Evolutionary conservation across 805 yeast species (phyloP).

Genomic region (Saturnispora ahearnii): DNA sequence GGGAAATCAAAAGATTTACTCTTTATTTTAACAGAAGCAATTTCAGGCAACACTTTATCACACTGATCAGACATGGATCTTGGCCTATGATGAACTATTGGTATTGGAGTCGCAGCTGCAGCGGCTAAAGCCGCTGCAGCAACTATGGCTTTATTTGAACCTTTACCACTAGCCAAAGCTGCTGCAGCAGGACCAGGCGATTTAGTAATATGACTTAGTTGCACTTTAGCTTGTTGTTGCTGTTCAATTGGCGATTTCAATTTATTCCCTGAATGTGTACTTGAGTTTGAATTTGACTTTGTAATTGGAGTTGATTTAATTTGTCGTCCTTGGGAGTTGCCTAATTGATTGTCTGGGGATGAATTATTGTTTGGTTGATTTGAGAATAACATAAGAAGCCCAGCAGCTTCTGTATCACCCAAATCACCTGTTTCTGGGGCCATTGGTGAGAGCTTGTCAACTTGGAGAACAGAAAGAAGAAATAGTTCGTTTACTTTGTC

Average conservation of each 20-base stretch:
- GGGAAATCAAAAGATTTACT: neutral
- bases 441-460: neutral
- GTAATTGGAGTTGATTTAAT: neutral
- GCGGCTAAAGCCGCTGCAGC: constrained; percentile 83
- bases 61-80: neutral
- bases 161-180: constrained; percentile 25
- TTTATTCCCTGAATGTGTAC: neutral
- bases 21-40: neutral
- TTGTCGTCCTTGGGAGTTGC: neutral
- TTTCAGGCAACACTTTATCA: constrained; percentile 1
- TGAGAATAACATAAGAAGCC: constrained; percentile 31
- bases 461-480: neutral
- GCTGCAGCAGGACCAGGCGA: constrained; percentile 34
- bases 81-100: constrained; percentile 25
- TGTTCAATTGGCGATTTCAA: neutral
- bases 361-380: constrained; percentile 20
- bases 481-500: neutral
- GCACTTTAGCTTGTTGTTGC: neutral
- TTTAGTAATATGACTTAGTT: constrained; percentile 17
- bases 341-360: neutral
- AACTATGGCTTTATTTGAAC: constrained; percentile 47
- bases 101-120: constrained; percentile 70
- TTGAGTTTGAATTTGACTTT: neutral
- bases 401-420: constrained; percentile 32
- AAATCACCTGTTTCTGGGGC: constrained; percentile 9